Conservation (phyloP, 139 green algal species). For the Coelastrella sp. region DNA sequence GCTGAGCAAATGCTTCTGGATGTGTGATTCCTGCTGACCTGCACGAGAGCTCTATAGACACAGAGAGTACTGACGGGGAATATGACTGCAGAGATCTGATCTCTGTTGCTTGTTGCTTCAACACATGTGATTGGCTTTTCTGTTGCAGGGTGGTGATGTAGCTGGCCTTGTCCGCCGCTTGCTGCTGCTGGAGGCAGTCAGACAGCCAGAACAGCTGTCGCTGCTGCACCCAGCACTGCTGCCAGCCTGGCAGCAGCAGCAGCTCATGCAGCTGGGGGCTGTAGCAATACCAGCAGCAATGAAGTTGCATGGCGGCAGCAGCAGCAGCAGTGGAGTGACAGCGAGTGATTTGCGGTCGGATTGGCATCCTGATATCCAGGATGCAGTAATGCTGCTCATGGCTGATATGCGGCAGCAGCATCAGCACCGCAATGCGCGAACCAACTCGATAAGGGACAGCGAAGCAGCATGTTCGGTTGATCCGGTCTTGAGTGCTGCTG, state of each 20-base stretch:
- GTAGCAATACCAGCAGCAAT: neutral
- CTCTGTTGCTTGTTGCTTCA: neutral
- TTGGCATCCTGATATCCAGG: neutral
- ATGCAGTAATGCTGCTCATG: neutral
- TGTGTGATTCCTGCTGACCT: too few species aligned
- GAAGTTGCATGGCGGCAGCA: neutral
- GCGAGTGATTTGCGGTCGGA: too few species aligned
- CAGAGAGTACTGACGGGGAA: too few species aligned
- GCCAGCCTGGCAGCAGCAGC: neutral
- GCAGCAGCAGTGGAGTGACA: neutral
- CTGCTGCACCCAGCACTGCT: neutral
- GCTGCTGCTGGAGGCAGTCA: slow-evolving; percentile 35
- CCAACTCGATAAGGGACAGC: neutral
- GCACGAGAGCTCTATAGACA: too few species aligned
- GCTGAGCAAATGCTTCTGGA: too few species aligned
- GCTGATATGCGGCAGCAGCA: neutral
- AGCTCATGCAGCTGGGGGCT: neutral
- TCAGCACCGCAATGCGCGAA: neutral
- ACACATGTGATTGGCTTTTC: neutral
- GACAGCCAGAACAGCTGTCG: neutral
- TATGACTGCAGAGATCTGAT: neutral
- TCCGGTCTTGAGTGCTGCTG: neutral
- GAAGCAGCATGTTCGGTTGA: neutral
- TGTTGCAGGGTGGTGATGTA: neutral
- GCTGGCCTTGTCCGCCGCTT: slow-evolving; percentile 24